Conservation (phyloP, 257 asterid genomes). For the Nicotiana knightiana region DNA sequence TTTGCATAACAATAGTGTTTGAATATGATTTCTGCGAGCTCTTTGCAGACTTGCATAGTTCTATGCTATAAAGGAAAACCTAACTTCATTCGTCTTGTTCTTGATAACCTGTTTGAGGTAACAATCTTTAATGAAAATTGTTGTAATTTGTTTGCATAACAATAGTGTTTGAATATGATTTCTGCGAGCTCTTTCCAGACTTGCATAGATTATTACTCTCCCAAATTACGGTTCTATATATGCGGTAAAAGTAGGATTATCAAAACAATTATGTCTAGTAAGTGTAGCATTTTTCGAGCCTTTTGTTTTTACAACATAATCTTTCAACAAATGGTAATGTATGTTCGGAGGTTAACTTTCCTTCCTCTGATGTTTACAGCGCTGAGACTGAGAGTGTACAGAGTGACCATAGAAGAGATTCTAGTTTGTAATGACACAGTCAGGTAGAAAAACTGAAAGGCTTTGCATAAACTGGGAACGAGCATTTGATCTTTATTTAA, state of each 20-base stretch:
- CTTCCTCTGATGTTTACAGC: not conserved
- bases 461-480: conserved; percentile 37
- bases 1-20: not conserved
- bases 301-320: not conserved
- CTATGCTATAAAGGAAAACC: no score
- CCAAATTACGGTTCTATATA: not conserved
- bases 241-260: not conserved
- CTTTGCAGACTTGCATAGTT: not conserved
- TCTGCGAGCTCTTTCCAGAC: not conserved
- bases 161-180: not conserved
- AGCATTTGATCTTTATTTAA: conserved; percentile 29
- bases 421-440: conserved; percentile 21
- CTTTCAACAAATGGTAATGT: not conserved
- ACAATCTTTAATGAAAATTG: not conserved
- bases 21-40: not conserved
- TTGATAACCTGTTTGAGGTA: not conserved
- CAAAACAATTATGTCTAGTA: not conserved
- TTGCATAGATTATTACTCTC: not conserved
- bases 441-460: conserved; percentile 22
- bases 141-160: not conserved
- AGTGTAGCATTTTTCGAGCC: not conserved
- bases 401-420: not conserved
- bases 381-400: not conserved
- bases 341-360: not conserved
- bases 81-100: not conserved